Conservation (phyloP, 2,329 filamentous ascomycete species). For the Talaromyces sp. region DNA sequence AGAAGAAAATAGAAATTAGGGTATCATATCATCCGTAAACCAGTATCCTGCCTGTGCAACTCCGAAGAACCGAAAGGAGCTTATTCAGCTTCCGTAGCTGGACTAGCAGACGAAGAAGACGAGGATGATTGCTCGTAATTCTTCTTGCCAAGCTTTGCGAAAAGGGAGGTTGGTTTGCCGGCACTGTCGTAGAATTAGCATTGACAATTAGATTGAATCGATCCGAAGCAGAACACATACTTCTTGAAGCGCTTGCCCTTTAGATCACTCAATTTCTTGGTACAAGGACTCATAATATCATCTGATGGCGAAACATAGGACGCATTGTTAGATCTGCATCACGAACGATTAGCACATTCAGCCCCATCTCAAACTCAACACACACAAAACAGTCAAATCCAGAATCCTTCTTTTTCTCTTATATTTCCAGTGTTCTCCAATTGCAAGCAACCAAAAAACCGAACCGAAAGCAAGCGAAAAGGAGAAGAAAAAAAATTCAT, state of each 20-base stretch:
- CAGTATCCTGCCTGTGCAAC: constrained; percentile 5
- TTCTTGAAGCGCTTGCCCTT: constrained; percentile 51
- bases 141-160: constrained; percentile 48
- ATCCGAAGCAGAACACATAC: constrained; percentile 27
- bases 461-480: not conserved
- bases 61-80: not conserved
- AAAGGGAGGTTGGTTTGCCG: constrained; percentile 44
- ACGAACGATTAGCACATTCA: not conserved
- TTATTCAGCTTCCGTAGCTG: constrained; percentile 11
- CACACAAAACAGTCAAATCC: constrained; percentile 3
- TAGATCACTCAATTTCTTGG: constrained; percentile 49
- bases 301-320: constrained; percentile 50
- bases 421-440: constrained; percentile 4
- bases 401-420: constrained; percentile 1
- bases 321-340: constrained; percentile 26
- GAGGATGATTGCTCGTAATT: constrained; percentile 39
- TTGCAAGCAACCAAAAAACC: constrained; percentile 8
- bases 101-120: constrained; percentile 19
- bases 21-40: constrained; percentile 16
- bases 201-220: not conserved
- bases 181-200: constrained; percentile 25
- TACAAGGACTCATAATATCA: constrained; percentile 50
- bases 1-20: constrained; percentile 16
- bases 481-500: not conserved
- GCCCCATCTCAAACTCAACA: not conserved